phyloP scores from a whole-genome alignment of 2,329 filamentous ascomycete genomes.

The Venturia pyrina region DNA sequence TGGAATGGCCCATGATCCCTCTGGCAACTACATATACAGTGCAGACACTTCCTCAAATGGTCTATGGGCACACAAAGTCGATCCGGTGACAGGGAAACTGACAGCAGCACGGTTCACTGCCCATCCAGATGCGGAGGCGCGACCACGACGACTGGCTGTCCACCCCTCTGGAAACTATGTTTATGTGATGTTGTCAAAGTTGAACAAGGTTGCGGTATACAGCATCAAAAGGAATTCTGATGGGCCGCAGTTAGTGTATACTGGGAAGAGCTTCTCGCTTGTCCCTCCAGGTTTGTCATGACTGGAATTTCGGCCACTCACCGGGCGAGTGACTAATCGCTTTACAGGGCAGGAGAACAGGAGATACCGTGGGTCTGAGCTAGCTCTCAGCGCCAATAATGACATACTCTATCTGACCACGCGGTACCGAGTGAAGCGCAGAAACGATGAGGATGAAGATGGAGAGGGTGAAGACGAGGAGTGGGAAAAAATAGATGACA shows the following conservation, averaged over 20 bases:
- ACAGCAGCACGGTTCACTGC: not conserved
- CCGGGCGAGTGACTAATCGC: not conserved
- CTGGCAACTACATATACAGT: not conserved
- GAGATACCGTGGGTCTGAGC: constrained; percentile 1
- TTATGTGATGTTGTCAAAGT: constrained; percentile 4
- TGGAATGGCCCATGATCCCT: constrained; percentile 6
- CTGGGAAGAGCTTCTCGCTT: not conserved
- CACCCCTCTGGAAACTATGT: constrained; percentile 3
- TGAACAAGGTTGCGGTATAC: constrained; percentile 6
- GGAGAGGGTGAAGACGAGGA: not conserved
- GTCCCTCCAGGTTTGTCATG: constrained; percentile 7
- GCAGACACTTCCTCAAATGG: constrained; percentile 5
- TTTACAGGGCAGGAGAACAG: not conserved
- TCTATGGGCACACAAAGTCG: constrained; percentile 4
- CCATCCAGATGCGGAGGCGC: not conserved
- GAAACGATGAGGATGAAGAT: constrained; percentile 5
- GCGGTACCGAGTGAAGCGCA: not conserved
- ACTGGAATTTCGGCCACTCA: not conserved
- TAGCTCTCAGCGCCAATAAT: constrained; percentile 5
- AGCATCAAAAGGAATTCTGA: not conserved
- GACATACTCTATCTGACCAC: constrained; percentile 2
- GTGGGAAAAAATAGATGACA: not conserved
- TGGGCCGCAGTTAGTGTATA: not conserved
- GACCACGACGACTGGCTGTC: constrained; percentile 1
- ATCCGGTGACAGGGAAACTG: not conserved